phyloP scores from a whole-genome alignment of 2,329 filamentous ascomycete genomes.

The Pseudophaeomoniella oleicola region DNA sequence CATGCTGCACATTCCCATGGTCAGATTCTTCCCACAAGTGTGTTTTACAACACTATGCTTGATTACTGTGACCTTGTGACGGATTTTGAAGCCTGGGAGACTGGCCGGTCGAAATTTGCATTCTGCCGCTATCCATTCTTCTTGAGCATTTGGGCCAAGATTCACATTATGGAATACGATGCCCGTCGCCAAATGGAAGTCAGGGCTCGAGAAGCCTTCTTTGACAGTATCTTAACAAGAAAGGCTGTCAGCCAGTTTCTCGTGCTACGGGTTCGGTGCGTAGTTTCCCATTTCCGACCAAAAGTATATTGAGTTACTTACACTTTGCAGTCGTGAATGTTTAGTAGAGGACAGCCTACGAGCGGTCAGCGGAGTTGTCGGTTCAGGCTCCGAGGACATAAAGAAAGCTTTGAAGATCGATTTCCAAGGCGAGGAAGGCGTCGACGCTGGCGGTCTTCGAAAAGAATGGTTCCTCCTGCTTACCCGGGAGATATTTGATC shows the following conservation, averaged over 20 bases:
- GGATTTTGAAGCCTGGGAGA: constrained; percentile 83
- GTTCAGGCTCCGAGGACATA: constrained; percentile 66
- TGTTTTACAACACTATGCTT: constrained; percentile 77
- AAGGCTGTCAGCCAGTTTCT: constrained; percentile 64
- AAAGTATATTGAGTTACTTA: background rate
- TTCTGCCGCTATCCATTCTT: constrained; percentile 92
- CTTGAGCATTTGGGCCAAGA: constrained; percentile 83
- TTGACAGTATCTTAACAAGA: constrained; percentile 69
- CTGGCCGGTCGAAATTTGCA: constrained; percentile 56
- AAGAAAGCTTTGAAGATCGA: constrained; percentile 80
- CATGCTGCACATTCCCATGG: constrained; percentile 36
- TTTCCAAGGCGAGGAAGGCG: constrained; percentile 77
- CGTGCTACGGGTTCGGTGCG: constrained; percentile 56
- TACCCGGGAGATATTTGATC: constrained; percentile 79
- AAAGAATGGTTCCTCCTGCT: constrained; percentile 93
- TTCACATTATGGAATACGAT: constrained; percentile 77
- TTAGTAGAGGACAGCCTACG: constrained; percentile 78
- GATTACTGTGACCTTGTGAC: constrained; percentile 74
- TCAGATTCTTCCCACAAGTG: constrained; percentile 61
- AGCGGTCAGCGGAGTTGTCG: constrained; percentile 71
- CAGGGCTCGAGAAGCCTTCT: constrained; percentile 79
- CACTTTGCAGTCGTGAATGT: constrained; percentile 1
- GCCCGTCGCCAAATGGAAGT: constrained; percentile 78
- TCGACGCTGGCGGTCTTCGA: constrained; percentile 75
- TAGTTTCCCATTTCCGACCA: background rate